Conservation (phyloP, 23 red algal genomes). For the Chondrus crispus region DNA sequence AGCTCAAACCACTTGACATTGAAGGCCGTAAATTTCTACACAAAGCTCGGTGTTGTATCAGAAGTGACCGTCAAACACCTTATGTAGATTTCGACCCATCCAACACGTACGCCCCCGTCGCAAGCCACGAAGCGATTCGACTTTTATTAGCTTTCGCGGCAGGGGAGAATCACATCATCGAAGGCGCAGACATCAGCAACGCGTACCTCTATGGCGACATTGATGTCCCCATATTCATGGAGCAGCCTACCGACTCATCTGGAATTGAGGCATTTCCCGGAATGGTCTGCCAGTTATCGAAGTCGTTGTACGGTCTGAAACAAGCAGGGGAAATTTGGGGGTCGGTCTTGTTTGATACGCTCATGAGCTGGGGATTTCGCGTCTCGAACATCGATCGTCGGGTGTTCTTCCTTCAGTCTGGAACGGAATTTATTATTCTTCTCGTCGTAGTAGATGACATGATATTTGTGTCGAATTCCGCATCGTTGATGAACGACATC, state of each 20-base stretch:
- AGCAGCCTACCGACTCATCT: slow-evolving; percentile 13
- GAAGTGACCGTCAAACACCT: not conserved
- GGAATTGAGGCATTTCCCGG: not conserved
- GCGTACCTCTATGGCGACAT: slow-evolving; percentile 10
- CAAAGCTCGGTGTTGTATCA: slow-evolving; percentile 21
- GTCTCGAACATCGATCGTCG: not conserved
- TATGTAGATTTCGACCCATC: not conserved
- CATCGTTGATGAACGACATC: not conserved
- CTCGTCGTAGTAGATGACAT: not conserved
- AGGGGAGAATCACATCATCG: not conserved
- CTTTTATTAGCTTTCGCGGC: not conserved
- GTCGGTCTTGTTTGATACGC: not conserved
- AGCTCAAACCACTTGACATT: not conserved
- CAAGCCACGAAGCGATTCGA: slow-evolving; percentile 7
- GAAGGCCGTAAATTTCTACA: slow-evolving; percentile 3
- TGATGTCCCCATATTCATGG: not conserved
- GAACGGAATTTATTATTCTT: not conserved
- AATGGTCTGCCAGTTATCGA: not conserved
- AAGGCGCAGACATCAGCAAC: slow-evolving; percentile 16
- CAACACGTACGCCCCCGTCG: not conserved
- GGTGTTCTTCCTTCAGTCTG: not conserved
- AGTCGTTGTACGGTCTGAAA: not conserved
- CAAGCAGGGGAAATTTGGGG: not conserved
- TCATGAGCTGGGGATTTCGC: not conserved
- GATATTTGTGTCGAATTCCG: not conserved